Evolutionary conservation across 2,329 filamentous ascomycete species (phyloP), one percentile per base, ranked within the genome.

Genomic region (Leptographium wingfieldii): DNA sequence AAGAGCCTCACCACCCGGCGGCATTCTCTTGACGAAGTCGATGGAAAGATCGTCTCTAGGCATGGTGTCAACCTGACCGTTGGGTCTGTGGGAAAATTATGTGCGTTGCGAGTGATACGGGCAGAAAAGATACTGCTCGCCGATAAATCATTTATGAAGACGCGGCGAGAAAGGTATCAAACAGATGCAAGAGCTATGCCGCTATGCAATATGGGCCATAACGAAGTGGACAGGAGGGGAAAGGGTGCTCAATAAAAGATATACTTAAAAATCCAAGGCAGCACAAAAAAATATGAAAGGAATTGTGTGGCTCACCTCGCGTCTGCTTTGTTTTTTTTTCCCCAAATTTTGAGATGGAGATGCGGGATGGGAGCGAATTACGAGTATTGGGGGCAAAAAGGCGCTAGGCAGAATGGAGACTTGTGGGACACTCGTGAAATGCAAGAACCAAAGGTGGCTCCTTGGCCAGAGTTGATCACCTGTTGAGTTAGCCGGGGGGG

Each of bases 1-100:
- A 70, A 83, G 77, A 62, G 79, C 75, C 69, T 86, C 83, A 54
- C 76, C 75, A 56, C 75, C 74, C 69, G 77, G 79, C 69, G 81
- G 80, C 81, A 85, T 85, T 76, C 77, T 84, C 74, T 79, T 79
- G 69, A 84, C 81, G 72, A 85, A 85, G 73, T 86, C 83, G 77
- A 86, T 86, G 70, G 82, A 81, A 67, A 86, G 75, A 71, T 86
- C 83, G 83, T 86, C 83, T 83, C 83, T 86, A 76, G 83, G 83
- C 83, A 86, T 86, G 73, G 74, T 61, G 65, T 65, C 57, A 63
- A 61, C 52, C 11, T 5, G 19, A 4, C 25, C 14, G 22, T 35
- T 9, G n/a, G 38, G 31, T 5, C 12, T 40, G 3, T 43, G 14
- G 22, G 49, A 14, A 19, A n/a, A 29, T n/a, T 3, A 19, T 29